Evolutionary conservation across 1,284 basidiomycete genomes (phyloP).

Genomic region (Sporisorium exsertum): DNA sequence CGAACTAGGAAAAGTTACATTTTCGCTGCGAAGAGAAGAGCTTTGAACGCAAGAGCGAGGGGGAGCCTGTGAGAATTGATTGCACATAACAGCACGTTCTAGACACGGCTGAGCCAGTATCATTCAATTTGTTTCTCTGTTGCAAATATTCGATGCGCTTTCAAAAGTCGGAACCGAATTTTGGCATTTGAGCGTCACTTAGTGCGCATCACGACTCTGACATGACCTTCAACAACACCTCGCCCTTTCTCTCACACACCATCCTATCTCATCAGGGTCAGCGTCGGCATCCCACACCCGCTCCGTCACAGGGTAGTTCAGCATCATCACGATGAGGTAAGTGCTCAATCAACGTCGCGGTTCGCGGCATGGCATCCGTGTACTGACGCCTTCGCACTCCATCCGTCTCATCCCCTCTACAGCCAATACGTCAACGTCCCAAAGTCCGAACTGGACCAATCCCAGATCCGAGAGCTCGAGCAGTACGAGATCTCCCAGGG

Average conservation of each 20-base stretch:
- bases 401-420: not conserved
- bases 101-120: not conserved
- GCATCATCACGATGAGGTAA: constrained; percentile 25
- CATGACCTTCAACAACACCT: not conserved
- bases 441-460: constrained; percentile 97
- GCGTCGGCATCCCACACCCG: not conserved
- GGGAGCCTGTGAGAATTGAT: constrained; percentile 1
- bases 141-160: constrained; percentile 13
- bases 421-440: constrained; percentile 97
- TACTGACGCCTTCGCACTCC: not conserved
- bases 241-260: not conserved
- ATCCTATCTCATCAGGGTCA: constrained; percentile 1
- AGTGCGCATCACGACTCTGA: constrained; percentile 5
- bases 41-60: not conserved
- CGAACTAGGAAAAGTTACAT: not conserved
- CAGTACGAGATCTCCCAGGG: constrained; percentile 73
- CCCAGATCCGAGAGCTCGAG: constrained; percentile 92
- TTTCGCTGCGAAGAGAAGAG: constrained; percentile 11
- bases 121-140: not conserved
- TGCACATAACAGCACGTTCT: not conserved
- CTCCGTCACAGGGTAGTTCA: not conserved
- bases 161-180: constrained; percentile 30
- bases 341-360: not conserved
- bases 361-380: not conserved
- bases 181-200: not conserved